Base-by-base conservation (phyloP, 371 early-diverging fungal species). In the Rhizomucor pusillus region DNA sequence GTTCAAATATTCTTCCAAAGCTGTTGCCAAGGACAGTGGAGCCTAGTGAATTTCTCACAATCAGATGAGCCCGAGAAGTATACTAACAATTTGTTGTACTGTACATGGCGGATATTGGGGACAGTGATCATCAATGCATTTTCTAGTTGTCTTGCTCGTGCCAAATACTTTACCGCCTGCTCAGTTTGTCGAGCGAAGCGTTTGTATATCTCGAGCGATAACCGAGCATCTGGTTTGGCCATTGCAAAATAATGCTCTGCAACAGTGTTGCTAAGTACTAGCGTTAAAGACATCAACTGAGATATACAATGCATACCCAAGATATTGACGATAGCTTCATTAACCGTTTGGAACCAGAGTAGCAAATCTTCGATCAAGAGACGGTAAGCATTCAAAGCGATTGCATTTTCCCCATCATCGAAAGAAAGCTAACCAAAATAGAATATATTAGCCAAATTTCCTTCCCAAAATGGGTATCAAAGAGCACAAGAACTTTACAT, bases 261-360 rank as follows among this genome's bases (percentile, higher is more conserved):
- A 24, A n/a, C n/a, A n/a, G n/a, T n/a, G n/a, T n/a, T n/a, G 34
- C 5, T 22, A 25, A 6, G 29, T 3, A 23, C 12, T 7, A 36
- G 39, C 39, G 0, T 10, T 5, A 11, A 19, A 19, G 10, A 22
- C n/a, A 14, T 14, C 41, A 41, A 5, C 19, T 5, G 4, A 5
- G 5, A 41, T 41, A 19, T 16, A n/a, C 16, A 19, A 19, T 41
- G 19, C 41, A 4, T 75, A 88, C 91, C 85, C 50, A 97, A 78
- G 55, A 95, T 88, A 60, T 91, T 88, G 63, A 96, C 88, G 18
- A 94, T 88, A n/a, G 90, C 94, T 67, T 93, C 93, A 67, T 95
- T 97, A 69, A 93, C 78, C 12, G 91, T 78, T 65, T 93, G 90
- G 68, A 94, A 95, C 23, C 96, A 69, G 19, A 82, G 76, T 47